Percentiles rank a stretch among this genome's conserved stretches.
Evolutionary conservation across 2,329 filamentous ascomycete genomes (phyloP).

Genomic region (Paracoccidioides lutzii): DNA sequence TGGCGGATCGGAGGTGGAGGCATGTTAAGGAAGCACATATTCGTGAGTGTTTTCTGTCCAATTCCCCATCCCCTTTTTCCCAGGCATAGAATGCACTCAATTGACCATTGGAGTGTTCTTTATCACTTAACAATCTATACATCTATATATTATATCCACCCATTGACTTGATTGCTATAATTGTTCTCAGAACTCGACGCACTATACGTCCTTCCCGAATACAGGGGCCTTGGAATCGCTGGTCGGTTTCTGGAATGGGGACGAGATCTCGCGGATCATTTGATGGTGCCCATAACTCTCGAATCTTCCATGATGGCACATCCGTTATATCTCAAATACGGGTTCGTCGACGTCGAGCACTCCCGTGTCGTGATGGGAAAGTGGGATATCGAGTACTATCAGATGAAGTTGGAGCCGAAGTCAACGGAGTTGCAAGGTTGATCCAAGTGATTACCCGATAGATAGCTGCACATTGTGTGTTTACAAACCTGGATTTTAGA

Average conservation of each 20-base stretch:
- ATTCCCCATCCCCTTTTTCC: background rate
- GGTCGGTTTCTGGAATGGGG: slow-evolving; percentile 12
- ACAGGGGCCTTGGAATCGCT: slow-evolving; percentile 10
- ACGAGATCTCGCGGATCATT: slow-evolving; percentile 7
- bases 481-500: background rate
- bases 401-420: slow-evolving; percentile 6
- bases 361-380: slow-evolving; percentile 4
- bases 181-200: slow-evolving; percentile 7
- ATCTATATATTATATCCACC: background rate
- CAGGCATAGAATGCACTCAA: background rate
- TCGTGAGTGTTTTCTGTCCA: slow-evolving; percentile 5
- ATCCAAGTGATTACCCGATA: background rate
- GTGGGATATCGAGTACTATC: slow-evolving; percentile 10
- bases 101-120: background rate
- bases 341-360: slow-evolving; percentile 6
- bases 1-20: slow-evolving; percentile 7
- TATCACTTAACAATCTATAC: background rate
- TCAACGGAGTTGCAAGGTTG: background rate
- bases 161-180: background rate
- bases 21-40: slow-evolving; percentile 9
- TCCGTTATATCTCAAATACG: slow-evolving; percentile 6
- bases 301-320: slow-evolving; percentile 7
- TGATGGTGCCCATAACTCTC: slow-evolving; percentile 11
- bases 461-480: background rate
- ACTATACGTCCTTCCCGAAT: slow-evolving; percentile 12